Evolutionary conservation across 2,329 filamentous ascomycete genomes (phyloP).

Genomic region (Ophiocordyceps camponoti-floridani): DNA sequence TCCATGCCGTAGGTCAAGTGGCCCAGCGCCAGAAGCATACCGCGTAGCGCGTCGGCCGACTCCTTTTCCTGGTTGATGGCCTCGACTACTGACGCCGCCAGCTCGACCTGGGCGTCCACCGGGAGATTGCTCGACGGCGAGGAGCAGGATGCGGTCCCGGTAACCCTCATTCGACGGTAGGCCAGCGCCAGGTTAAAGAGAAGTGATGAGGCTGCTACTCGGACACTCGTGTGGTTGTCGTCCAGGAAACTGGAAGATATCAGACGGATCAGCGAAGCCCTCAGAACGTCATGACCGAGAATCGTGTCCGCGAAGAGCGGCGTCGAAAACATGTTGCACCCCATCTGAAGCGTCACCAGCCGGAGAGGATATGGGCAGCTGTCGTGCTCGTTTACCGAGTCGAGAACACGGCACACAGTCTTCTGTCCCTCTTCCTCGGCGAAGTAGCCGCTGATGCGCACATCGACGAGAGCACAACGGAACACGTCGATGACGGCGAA

Average conservation of each 20-base stretch:
- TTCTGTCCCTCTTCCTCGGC: slow-evolving; percentile 53
- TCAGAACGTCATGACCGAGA: slow-evolving; percentile 30
- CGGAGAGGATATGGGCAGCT: slow-evolving; percentile 64
- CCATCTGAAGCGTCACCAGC: slow-evolving; percentile 66
- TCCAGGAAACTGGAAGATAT: slow-evolving; percentile 68
- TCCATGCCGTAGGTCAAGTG: slow-evolving; percentile 56
- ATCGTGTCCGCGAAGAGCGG: slow-evolving; percentile 51
- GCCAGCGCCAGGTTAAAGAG: slow-evolving; percentile 65
- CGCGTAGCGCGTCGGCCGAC: slow-evolving; percentile 57
- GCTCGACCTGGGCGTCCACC: slow-evolving; percentile 58
- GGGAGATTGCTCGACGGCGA: slow-evolving; percentile 29
- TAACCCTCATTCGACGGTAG: slow-evolving; percentile 46
- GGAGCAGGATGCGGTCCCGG: slow-evolving; percentile 24
- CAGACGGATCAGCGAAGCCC: slow-evolving; percentile 44
- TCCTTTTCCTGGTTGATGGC: slow-evolving; percentile 40
- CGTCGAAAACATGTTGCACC: slow-evolving; percentile 70
- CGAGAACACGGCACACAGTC: slow-evolving; percentile 44
- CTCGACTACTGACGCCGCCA: slow-evolving; percentile 67
- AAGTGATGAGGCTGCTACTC: slow-evolving; percentile 67
- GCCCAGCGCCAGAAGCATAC: slow-evolving; percentile 59
- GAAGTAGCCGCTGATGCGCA: slow-evolving; percentile 64
- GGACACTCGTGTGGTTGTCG: slow-evolving; percentile 50
- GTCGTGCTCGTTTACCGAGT: slow-evolving; percentile 35
- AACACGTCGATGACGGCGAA: slow-evolving; percentile 81
- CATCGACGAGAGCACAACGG: slow-evolving; percentile 58